Evolutionary conservation across 1,284 basidiomycete genomes (phyloP).

Genomic region (Macrocystidia cucumis): DNA sequence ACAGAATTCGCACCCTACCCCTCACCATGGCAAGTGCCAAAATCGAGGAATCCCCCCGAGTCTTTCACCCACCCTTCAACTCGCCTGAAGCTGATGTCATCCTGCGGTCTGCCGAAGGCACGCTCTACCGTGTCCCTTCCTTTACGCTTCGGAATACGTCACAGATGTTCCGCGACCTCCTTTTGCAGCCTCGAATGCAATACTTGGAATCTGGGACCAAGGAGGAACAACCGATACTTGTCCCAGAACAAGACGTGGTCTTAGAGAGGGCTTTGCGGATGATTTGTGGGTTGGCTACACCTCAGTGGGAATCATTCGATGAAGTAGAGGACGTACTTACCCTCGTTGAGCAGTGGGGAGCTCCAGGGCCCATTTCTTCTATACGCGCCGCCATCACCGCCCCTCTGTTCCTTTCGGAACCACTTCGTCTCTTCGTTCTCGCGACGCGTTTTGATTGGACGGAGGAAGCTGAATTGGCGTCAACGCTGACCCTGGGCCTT

Average conservation of each 20-base stretch:
- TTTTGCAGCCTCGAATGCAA: slow-evolving; percentile 23
- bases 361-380: slow-evolving; percentile 30
- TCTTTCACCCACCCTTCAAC: slow-evolving; percentile 26
- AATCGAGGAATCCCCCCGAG: slow-evolving; percentile 3
- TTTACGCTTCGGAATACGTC: slow-evolving; percentile 29
- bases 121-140: slow-evolving; percentile 27
- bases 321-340: slow-evolving; percentile 24
- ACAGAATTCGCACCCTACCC: no score
- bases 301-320: slow-evolving; percentile 24
- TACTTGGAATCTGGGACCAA: slow-evolving; percentile 9
- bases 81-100: slow-evolving; percentile 24
- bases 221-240: slow-evolving; percentile 1
- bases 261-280: slow-evolving; percentile 27
- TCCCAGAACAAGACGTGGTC: slow-evolving; percentile 15
- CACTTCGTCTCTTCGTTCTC: slow-evolving; percentile 29
- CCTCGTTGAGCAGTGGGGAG: slow-evolving; percentile 29
- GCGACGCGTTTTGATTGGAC: slow-evolving; percentile 32
- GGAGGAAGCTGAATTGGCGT: slow-evolving; percentile 27
- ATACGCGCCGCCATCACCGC: slow-evolving; percentile 26
- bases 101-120: slow-evolving; percentile 28
- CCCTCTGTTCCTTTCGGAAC: slow-evolving; percentile 26
- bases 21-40: slow-evolving; percentile 9
- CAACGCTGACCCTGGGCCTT: slow-evolving; percentile 22
- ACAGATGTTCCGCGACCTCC: slow-evolving; percentile 23
- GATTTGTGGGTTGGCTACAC: slow-evolving; percentile 27